Evolutionary conservation across 768 basidiomycete genomes (phyloP).

Genomic region (Phallus indusiatus): DNA sequence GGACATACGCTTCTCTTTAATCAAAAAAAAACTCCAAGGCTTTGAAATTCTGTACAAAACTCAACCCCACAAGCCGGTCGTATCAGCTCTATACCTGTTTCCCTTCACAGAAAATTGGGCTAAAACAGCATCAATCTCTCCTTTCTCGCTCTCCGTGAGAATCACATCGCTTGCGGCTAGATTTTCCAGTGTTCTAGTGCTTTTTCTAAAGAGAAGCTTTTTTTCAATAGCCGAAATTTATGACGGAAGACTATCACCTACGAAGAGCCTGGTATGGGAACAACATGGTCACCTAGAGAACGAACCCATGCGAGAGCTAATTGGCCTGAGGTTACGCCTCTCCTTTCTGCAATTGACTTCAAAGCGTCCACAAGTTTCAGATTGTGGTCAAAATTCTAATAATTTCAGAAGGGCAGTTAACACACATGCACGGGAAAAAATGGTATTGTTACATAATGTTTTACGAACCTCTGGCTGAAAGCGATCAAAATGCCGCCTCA

Average conservation of each 20-base stretch:
- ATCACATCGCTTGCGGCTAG: slow-evolving; percentile 32
- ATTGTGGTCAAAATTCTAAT: slow-evolving; percentile 32
- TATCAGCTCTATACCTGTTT: slow-evolving; percentile 23
- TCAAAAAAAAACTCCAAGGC: no score
- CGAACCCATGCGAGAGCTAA: slow-evolving; percentile 34
- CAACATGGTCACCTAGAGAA: slow-evolving; percentile 29
- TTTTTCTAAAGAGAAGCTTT: slow-evolving; percentile 17
- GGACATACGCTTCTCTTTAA: no score
- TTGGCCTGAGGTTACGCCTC: slow-evolving; percentile 31
- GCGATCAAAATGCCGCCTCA: slow-evolving; percentile 12
- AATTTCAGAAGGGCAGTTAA: slow-evolving; percentile 7
- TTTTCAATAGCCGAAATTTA: no score
- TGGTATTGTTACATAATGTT: background rate
- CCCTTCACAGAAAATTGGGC: slow-evolving; percentile 29
- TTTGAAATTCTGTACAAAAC: no score
- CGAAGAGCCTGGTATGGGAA: slow-evolving; percentile 41
- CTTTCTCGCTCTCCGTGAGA: slow-evolving; percentile 31
- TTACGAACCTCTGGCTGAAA: slow-evolving; percentile 8
- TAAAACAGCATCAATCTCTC: slow-evolving; percentile 31
- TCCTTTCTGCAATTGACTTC: slow-evolving; percentile 30
- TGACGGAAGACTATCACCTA: slow-evolving; percentile 17
- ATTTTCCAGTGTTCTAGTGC: slow-evolving; percentile 37
- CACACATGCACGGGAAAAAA: slow-evolving; percentile 9
- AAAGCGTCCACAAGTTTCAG: slow-evolving; percentile 32
- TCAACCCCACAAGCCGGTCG: background rate